A percentile compares a stretch with the other conserved stretches of the same genome.
These are phyloP conservation scores for Cytospora piceicola DNA, from an alignment of 2,329 filamentous ascomycete genomes.

Conservation along the genomic window DNA sequence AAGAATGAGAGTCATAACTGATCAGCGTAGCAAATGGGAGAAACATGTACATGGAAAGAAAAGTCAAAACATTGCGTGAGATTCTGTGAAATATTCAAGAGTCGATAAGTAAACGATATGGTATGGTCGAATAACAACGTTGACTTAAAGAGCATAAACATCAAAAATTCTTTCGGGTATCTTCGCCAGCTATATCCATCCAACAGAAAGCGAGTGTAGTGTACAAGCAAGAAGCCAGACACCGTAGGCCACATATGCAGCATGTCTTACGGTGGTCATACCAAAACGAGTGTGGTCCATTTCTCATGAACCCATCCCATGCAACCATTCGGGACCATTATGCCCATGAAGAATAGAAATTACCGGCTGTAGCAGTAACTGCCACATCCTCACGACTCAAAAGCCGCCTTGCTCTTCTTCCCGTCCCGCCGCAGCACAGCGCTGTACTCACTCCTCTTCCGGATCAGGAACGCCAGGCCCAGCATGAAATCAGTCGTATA, in stretches of 20 bases:
- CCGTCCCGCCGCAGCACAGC: constrained; percentile 41
- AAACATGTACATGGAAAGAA: too few relatives aligned
- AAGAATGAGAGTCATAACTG: too few relatives aligned
- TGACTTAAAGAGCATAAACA: background rate
- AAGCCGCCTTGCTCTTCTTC: constrained; percentile 37
- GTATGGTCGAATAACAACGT: background rate
- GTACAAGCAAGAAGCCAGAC: background rate
- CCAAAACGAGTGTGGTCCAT: background rate
- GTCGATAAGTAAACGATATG: background rate
- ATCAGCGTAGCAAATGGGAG: too few relatives aligned
- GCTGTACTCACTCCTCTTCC: constrained; percentile 47
- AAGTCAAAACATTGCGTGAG: too few relatives aligned
- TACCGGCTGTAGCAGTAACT: background rate
- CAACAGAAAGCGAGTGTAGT: background rate
- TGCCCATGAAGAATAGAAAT: background rate
- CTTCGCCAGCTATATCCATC: background rate
- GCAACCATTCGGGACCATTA: background rate
- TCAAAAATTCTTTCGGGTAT: background rate
- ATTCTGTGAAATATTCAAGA: too few relatives aligned
- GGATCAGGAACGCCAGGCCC: constrained; percentile 49
- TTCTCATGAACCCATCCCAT: background rate
- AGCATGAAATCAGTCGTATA: constrained; percentile 47
- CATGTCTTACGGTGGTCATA: background rate
- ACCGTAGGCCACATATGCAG: background rate
- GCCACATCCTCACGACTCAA: constrained; percentile 7